Base-by-base conservation (phyloP, 768 basidiomycete genomes). In the Paxillus rubicundulus region DNA sequence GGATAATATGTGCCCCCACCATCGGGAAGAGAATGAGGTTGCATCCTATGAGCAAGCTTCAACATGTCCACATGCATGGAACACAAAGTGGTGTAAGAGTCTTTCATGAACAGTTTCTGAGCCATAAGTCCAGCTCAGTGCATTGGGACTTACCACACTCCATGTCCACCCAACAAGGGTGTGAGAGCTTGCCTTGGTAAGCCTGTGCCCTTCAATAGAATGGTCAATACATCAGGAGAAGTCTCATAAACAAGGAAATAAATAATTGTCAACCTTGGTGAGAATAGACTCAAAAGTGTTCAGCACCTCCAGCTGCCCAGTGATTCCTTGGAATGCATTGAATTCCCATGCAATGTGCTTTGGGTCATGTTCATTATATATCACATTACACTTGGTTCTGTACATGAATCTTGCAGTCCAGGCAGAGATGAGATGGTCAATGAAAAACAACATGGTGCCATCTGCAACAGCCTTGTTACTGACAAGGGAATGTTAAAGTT, bases 381-480 rank as follows among this genome's bases (percentile, higher is more conserved):
- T 47, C 1, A 65, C 62, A 38, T 54, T 51, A 49, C 71, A 69
- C 30, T 69, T 61, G 6, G 68, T 68, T 2, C 78, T 78, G 44
- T 77, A 79, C 0, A 74, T 75, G 49, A 70, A 57, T 53, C 71
- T 72, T 7, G 77, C 67, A 2, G 78, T 67, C n/a, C 79, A 71
- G 9, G 65, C 66, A 2, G 68, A 69, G 20, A 80, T 74, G 16
- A 72, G 70, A 54, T 73, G 73, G 49, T 79, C 75, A 5, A 80
- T 45, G 42, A 61, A 69, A 43, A 55, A 71, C 12, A 61, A 68
- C 9, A 68, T 58, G 5, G 70, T 74, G 1, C 79, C 79, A 51
- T 79, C 76, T 0, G 79, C 76, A 20, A 80, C 78, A 0, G 77
- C 79, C 68, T 70, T 77, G 45, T 64, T 66, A 8, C 72, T 72